Percentiles rank a stretch among this genome's conserved stretches.
Conservation (phyloP, 306 rosid genomes). For the Citrullus colocynthis region DNA sequence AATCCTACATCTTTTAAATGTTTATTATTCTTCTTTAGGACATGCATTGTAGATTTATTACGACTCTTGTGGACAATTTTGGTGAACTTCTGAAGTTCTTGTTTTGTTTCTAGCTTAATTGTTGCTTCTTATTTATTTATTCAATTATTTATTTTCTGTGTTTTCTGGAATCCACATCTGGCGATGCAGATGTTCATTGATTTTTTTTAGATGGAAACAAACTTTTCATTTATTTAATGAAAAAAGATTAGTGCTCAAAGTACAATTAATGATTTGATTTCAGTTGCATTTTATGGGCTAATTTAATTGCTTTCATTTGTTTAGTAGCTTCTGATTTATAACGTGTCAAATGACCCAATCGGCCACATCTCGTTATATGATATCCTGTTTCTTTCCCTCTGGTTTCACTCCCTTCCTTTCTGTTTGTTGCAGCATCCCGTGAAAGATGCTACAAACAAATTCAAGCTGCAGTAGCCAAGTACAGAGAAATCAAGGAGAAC, state of each 20-base stretch:
- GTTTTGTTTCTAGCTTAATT: background rate
- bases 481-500: slow-evolving; percentile 82
- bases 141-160: background rate
- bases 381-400: background rate
- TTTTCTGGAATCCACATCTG: background rate
- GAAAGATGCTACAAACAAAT: slow-evolving; percentile 92
- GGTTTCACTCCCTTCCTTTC: slow-evolving; percentile 14
- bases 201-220: too few relatives aligned
- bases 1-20: too few relatives aligned
- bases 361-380: background rate
- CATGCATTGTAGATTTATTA: background rate
- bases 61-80: background rate
- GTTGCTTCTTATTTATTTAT: background rate
- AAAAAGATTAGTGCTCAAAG: too few relatives aligned
- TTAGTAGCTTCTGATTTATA: background rate
- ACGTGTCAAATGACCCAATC: background rate
- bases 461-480: slow-evolving; percentile 87
- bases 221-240: too few relatives aligned
- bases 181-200: background rate
- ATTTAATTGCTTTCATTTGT: background rate
- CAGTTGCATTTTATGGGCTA: background rate
- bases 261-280: background rate
- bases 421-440: slow-evolving; percentile 54
- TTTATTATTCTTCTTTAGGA: background rate
- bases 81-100: background rate